These are phyloP conservation scores for Astrothelium macrocarpum DNA, from an alignment of 495 filamentous ascomycete genomes.

Conservation along the genomic window DNA sequence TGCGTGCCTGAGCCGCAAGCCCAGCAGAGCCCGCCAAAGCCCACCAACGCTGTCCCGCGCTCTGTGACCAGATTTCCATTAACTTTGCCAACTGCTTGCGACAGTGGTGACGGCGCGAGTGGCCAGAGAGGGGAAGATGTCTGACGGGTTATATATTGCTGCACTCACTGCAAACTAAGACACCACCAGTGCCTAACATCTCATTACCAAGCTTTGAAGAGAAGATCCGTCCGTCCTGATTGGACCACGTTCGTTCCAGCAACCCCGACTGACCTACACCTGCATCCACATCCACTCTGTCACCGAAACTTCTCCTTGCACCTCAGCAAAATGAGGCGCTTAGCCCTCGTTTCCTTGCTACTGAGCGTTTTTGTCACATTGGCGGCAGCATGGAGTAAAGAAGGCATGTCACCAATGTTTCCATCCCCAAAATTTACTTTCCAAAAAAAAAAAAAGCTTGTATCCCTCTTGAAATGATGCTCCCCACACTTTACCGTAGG, in stretches of 20 bases:
- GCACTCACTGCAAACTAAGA: neutral
- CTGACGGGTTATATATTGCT: neutral
- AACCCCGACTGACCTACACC: neutral
- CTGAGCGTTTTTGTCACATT: conserved; percentile 6
- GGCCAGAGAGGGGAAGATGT: neutral
- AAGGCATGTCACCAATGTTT: conserved; percentile 8
- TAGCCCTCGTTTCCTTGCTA: conserved; percentile 17
- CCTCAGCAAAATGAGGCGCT: conserved; percentile 7
- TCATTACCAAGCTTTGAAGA: neutral
- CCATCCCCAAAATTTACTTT: neutral
- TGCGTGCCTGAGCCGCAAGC: neutral
- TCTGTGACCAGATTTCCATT: conserved; percentile 3
- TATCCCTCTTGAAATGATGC: neutral
- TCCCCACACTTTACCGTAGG: neutral
- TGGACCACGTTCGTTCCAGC: neutral
- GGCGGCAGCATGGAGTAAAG: conserved; percentile 21
- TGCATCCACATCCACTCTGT: neutral
- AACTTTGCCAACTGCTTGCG: neutral
- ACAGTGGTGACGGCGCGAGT: neutral
- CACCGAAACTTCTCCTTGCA: neutral
- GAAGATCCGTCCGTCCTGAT: neutral
- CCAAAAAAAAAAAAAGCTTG: neutral
- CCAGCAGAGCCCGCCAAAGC: too few species aligned
- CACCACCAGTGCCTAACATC: neutral
- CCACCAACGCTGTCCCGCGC: too few species aligned